Percentiles rank a stretch among this genome's conserved stretches.
Conservation (phyloP, 108 stramenopile genomes). For the Nitzschia sp. region DNA sequence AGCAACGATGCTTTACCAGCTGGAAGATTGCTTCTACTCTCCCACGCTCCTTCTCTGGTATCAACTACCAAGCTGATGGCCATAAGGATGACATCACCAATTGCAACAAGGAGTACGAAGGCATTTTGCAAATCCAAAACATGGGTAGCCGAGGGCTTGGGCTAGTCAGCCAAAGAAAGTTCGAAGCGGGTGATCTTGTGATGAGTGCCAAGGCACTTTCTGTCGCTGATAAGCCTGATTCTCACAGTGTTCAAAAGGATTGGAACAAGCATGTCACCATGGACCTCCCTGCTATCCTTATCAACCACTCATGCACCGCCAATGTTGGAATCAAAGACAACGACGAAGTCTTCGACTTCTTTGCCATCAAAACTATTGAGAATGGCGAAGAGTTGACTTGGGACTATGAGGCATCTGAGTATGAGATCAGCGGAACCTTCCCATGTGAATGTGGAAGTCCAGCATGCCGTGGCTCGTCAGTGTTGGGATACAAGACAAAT, state of each 20-base stretch:
- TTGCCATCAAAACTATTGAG: conserved; percentile 38
- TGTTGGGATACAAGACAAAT: conserved; percentile 3
- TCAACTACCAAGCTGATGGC: too few species aligned
- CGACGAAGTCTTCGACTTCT: conserved; percentile 27
- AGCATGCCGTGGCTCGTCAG: conserved; percentile 37
- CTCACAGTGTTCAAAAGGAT: conserved; percentile 47
- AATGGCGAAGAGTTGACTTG: conserved; percentile 42
- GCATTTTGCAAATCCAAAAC: conserved; percentile 4
- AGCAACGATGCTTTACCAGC: too few species aligned
- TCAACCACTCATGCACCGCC: conserved; percentile 57
- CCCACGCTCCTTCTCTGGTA: too few species aligned
- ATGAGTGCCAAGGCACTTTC: conserved; percentile 1
- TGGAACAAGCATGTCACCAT: conserved; percentile 46
- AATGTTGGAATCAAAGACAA: conserved; percentile 41
- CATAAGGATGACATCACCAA: neutral
- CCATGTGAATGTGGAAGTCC: conserved; percentile 44
- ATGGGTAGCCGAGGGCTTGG: conserved; percentile 1
- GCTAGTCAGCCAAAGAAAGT: conserved; percentile 6
- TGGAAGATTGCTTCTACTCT: too few species aligned
- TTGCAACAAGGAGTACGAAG: conserved; percentile 1
- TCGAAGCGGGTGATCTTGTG: conserved; percentile 14
- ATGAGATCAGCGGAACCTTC: conserved; percentile 37
- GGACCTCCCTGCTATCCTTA: conserved; percentile 49
- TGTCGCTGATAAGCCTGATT: conserved; percentile 13
- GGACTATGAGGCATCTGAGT: conserved; percentile 51